Evolutionary conservation across 2,329 filamentous ascomycete genomes (phyloP), one percentile per base, ranked within the genome.

Genomic region (Penicillium sclerotigenum): DNA sequence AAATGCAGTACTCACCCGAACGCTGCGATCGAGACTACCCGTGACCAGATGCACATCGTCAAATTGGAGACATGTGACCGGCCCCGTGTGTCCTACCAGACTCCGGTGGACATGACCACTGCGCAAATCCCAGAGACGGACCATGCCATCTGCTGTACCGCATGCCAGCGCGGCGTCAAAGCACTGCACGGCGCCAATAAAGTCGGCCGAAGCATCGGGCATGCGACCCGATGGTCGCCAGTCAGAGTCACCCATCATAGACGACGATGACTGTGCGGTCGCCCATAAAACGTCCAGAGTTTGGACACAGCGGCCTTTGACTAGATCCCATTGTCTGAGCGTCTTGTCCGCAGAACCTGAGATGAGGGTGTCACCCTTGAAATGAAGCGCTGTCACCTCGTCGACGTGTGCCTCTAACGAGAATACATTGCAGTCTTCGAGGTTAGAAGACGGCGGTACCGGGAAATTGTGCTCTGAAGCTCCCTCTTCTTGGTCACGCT

Each of bases 221-320:
- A 86, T 72, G 47, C 89, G 86, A 49, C 78, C 76, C 8, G 77
- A 81, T 49, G 89, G 87, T 59, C 90, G 83, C 92, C 92, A 97
- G 58, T 79, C 78, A n/a, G 48, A 60, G 45, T 80, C 81, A 2
- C 83, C 81, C 48, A 81, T 82, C 53, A 90, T 81, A 5, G 84
- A 87, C 37, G 87, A 85, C 10, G 87, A 89, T 13, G 91, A 90
- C 76, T 97, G 92, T 2, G 94, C 92, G 5, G 94, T 92, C 10
- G 94, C 94, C 94, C 94, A 99, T 72, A 99, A 89, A 7, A 99
- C 93, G 74, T 99, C 94, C 47, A 99, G 80, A 3, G 94, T 99
- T 75, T 99, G 94, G 52, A 99, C 90, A 73, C 94, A 97, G 47
- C 94, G 88, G n/a, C 94, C 94, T 72, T 92, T 97, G 67, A 93